Conservation (phyloP, 2,329 filamentous ascomycete species). For the Colletotrichum sansevieriae region DNA sequence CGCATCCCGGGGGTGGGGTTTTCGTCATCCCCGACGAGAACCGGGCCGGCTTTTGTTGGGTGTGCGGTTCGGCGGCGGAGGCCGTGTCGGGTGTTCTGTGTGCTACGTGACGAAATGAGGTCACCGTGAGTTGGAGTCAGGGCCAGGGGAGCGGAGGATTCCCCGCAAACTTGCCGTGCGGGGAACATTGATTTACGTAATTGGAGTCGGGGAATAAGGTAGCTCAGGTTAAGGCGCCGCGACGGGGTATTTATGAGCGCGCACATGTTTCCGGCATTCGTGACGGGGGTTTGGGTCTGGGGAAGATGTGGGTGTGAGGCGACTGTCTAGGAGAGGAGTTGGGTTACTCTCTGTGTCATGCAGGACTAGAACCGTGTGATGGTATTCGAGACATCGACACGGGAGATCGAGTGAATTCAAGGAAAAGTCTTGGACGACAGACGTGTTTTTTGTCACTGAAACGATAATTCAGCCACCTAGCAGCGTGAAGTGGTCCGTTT, state of each 20-base stretch:
- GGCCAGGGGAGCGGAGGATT: not conserved
- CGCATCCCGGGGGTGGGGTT: conserved; percentile 7
- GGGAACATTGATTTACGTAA: conserved; percentile 25
- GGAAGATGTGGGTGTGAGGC: conserved; percentile 12
- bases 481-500: conserved; percentile 23
- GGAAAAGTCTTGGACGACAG: not conserved
- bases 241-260: conserved; percentile 2
- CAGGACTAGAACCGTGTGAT: too few relatives aligned
- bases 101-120: conserved; percentile 9
- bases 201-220: not conserved
- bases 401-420: too few relatives aligned
- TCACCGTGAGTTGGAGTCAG: not conserved
- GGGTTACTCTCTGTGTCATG: not conserved
- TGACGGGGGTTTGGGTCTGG: not conserved
- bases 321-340: not conserved
- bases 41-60: conserved; percentile 15
- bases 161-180: conserved; percentile 21
- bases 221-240: not conserved
- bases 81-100: too few relatives aligned
- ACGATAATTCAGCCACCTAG: conserved; percentile 17
- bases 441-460: conserved; percentile 3
- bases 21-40: not conserved
- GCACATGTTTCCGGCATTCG: conserved; percentile 4
- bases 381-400: too few relatives aligned
- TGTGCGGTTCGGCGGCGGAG: not conserved